Conservation (phyloP, 768 basidiomycete genomes). For the Clitopilus passeckerianus region DNA sequence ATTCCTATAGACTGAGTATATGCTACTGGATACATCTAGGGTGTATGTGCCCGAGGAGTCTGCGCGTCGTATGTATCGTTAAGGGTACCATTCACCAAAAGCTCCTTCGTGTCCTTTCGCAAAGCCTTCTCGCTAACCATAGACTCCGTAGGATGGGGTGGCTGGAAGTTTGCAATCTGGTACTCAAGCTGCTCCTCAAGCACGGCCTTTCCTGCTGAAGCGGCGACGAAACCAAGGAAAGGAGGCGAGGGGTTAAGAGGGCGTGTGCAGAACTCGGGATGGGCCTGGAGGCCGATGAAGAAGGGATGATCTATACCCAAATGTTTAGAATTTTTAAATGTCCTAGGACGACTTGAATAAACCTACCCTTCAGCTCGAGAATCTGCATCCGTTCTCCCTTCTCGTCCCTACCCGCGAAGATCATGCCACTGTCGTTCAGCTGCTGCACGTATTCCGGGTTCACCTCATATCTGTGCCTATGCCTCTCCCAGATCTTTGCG, state of each 20-base stretch:
- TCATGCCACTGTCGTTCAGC: slow-evolving; percentile 60
- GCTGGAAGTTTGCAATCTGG: slow-evolving; percentile 59
- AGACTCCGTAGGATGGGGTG: slow-evolving; percentile 70
- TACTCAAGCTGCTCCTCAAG: slow-evolving; percentile 67
- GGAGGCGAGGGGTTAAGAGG: slow-evolving; percentile 97
- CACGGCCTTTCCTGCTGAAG: slow-evolving; percentile 46
- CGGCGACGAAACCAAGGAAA: slow-evolving; percentile 93
- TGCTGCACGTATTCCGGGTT: slow-evolving; percentile 81
- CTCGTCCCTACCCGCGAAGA: slow-evolving; percentile 85
- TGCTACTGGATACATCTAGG: background rate
- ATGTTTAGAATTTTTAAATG: background rate
- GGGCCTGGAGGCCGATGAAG: slow-evolving; percentile 92
- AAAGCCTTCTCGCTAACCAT: slow-evolving; percentile 70
- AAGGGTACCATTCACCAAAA: slow-evolving; percentile 14
- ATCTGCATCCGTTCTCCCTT: slow-evolving; percentile 97
- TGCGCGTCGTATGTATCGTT: background rate
- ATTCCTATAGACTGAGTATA: background rate
- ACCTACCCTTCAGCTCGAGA: slow-evolving; percentile 77
- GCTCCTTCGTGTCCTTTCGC: slow-evolving; percentile 24
- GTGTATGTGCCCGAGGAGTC: background rate
- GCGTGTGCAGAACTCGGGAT: slow-evolving; percentile 98
- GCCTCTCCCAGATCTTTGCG: slow-evolving; percentile 89
- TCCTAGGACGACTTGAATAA: background rate
- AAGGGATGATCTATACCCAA: slow-evolving; percentile 74
- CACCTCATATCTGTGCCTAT: slow-evolving; percentile 93